Percentiles rank a stretch among this genome's conserved stretches.
Evolutionary conservation across 2,329 filamentous ascomycete genomes (phyloP).

Genomic region (Sarocladiaceae sp.): DNA sequence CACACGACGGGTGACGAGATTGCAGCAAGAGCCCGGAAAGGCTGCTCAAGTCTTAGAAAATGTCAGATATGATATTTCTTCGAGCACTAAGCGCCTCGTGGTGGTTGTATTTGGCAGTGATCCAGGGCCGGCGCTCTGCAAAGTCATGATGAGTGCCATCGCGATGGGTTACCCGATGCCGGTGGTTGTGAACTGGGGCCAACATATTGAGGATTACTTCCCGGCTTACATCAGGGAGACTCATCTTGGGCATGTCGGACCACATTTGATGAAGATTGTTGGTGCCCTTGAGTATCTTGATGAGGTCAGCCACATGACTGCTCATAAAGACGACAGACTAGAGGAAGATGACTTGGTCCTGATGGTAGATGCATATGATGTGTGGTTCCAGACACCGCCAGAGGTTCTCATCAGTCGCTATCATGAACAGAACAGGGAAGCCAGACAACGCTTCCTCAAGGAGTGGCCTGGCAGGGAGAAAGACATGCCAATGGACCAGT

Average conservation of each 20-base stretch:
- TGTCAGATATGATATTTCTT: constrained; percentile 2
- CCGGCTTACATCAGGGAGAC: neutral
- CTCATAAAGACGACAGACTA: constrained; percentile 4
- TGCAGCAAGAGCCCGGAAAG: too few species aligned
- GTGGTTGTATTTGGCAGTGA: constrained; percentile 15
- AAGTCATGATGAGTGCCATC: constrained; percentile 15
- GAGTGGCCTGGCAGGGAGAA: constrained; percentile 11
- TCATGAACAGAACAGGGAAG: constrained; percentile 13
- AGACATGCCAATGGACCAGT: constrained; percentile 17
- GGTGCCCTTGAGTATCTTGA: constrained; percentile 16
- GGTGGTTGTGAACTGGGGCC: constrained; percentile 16
- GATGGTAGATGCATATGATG: constrained; percentile 21
- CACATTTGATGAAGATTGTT: constrained; percentile 16
- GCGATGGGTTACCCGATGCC: constrained; percentile 16
- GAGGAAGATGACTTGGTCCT: constrained; percentile 14
- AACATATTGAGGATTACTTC: constrained; percentile 6
- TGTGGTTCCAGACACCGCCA: constrained; percentile 22
- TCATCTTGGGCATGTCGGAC: constrained; percentile 9
- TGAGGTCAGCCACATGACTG: neutral
- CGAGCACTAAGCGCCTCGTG: constrained; percentile 12
- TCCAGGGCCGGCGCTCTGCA: constrained; percentile 15
- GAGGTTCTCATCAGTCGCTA: constrained; percentile 19
- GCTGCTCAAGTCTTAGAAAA: too few species aligned
- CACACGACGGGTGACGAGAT: too few species aligned
- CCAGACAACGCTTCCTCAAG: constrained; percentile 13